Percentiles rank a stretch among this genome's conserved stretches.
Conservation (phyloP, 2,329 filamentous ascomycete genomes). For the Fusarium begoniae region DNA sequence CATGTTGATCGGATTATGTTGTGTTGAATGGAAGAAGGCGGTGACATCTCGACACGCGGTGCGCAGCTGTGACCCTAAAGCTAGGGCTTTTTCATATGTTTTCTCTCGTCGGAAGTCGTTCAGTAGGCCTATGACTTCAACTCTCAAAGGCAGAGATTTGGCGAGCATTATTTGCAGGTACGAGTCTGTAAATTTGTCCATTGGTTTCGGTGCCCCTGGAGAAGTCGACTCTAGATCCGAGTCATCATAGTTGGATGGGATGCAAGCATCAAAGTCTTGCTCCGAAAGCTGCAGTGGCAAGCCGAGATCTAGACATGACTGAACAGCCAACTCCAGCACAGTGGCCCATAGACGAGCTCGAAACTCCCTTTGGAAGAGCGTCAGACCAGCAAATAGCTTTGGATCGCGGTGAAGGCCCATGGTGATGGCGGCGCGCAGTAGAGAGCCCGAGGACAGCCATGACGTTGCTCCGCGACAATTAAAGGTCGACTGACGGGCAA, state of each 20-base stretch:
- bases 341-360: slow-evolving; percentile 39
- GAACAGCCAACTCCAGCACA: slow-evolving; percentile 35
- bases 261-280: slow-evolving; percentile 29
- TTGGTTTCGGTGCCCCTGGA: not conserved
- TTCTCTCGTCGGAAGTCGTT: slow-evolving; percentile 37
- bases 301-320: slow-evolving; percentile 38
- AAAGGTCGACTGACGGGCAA: slow-evolving; percentile 40
- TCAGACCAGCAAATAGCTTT: slow-evolving; percentile 30
- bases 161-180: slow-evolving; percentile 35
- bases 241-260: slow-evolving; percentile 39
- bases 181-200: slow-evolving; percentile 32
- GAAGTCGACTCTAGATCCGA: slow-evolving; percentile 24
- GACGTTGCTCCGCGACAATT: slow-evolving; percentile 40
- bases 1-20: not conserved
- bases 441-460: slow-evolving; percentile 39
- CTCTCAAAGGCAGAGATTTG: slow-evolving; percentile 33
- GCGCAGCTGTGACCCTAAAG: slow-evolving; percentile 32
- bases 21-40: slow-evolving; percentile 31
- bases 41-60: slow-evolving; percentile 36
- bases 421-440: slow-evolving; percentile 39
- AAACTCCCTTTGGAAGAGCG: slow-evolving; percentile 33
- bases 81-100: slow-evolving; percentile 32
- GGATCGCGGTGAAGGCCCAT: slow-evolving; percentile 41
- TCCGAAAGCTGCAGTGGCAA: slow-evolving; percentile 33
- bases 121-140: slow-evolving; percentile 32